Evolutionary conservation across 2,329 filamentous ascomycete genomes (phyloP).

Genomic region (Colletotrichum graminicola): DNA sequence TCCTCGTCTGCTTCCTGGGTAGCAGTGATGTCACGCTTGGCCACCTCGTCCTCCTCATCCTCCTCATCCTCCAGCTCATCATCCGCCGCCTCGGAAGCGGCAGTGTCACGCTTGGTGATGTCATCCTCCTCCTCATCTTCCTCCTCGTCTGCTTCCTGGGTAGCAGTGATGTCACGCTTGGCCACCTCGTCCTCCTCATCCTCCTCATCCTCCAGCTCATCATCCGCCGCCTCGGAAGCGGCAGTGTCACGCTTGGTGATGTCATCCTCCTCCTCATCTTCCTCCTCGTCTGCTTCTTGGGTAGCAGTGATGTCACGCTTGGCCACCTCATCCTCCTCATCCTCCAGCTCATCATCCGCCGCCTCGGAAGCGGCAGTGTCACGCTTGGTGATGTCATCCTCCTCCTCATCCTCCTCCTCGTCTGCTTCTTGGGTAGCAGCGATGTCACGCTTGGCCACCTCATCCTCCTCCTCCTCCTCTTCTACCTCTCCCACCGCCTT

Average conservation of each 20-base stretch:
- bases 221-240: neutral
- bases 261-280: conserved; percentile 21
- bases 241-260: conserved; percentile 1
- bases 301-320: conserved; percentile 3
- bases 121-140: conserved; percentile 11
- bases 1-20: neutral
- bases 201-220: neutral
- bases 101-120: neutral
- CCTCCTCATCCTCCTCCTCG: conserved; percentile 1
- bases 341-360: neutral
- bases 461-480: conserved; percentile 21
- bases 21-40: conserved; percentile 12
- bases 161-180: conserved; percentile 5
- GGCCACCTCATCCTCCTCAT: conserved; percentile 22
- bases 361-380: neutral
- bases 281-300: neutral
- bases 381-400: conserved; percentile 16
- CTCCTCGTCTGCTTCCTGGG: neutral
- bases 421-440: neutral
- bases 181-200: conserved; percentile 17
- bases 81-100: neutral
- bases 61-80: neutral
- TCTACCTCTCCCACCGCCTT: neutral
- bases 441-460: conserved; percentile 11
- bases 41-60: conserved; percentile 21